Evolutionary conservation across 495 filamentous ascomycete genomes (phyloP).

Genomic region (Gamarada debralockiae): DNA sequence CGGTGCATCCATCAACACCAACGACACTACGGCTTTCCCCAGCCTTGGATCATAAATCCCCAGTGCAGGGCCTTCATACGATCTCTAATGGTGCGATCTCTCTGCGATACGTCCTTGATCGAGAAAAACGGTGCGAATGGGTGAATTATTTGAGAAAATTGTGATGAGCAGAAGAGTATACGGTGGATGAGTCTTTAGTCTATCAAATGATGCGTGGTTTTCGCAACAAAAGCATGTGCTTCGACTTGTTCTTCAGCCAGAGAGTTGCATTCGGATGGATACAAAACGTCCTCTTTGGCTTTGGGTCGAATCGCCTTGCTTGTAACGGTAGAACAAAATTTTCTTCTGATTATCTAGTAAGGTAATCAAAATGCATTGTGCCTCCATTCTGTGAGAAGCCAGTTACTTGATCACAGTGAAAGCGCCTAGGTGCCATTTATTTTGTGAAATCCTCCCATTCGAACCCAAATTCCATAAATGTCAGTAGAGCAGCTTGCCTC

Average conservation of each 20-base stretch:
- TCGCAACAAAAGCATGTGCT: slow-evolving; percentile 11
- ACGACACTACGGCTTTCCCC: slow-evolving; percentile 68
- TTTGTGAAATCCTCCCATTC: no score
- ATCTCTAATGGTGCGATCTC: slow-evolving; percentile 6
- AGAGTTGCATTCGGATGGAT: slow-evolving; percentile 7
- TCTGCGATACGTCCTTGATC: slow-evolving; percentile 9
- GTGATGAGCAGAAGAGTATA: slow-evolving; percentile 13
- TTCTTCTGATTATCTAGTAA: slow-evolving; percentile 17
- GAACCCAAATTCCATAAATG: no score
- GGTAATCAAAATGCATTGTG: slow-evolving; percentile 8
- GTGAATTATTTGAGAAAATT: slow-evolving; percentile 15
- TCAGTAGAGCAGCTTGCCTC: no score
- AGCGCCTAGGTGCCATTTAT: no score
- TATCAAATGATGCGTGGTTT: slow-evolving; percentile 9
- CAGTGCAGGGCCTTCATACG: slow-evolving; percentile 1
- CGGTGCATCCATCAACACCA: slow-evolving; percentile 51
- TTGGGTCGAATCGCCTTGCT: slow-evolving; percentile 14
- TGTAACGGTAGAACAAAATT: slow-evolving; percentile 22
- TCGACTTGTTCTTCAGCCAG: slow-evolving; percentile 5
- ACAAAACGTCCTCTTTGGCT: slow-evolving; percentile 8
- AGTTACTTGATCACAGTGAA: neutral
- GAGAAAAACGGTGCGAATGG: slow-evolving; percentile 16
- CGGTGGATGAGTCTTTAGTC: slow-evolving; percentile 9
- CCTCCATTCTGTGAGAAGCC: neutral
- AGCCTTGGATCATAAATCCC: slow-evolving; percentile 54